Percentiles rank a stretch among this genome's conserved stretches.
phyloP scores from a whole-genome alignment of 352 stramenopile species.

The Globisporangium recalcitrans region DNA sequence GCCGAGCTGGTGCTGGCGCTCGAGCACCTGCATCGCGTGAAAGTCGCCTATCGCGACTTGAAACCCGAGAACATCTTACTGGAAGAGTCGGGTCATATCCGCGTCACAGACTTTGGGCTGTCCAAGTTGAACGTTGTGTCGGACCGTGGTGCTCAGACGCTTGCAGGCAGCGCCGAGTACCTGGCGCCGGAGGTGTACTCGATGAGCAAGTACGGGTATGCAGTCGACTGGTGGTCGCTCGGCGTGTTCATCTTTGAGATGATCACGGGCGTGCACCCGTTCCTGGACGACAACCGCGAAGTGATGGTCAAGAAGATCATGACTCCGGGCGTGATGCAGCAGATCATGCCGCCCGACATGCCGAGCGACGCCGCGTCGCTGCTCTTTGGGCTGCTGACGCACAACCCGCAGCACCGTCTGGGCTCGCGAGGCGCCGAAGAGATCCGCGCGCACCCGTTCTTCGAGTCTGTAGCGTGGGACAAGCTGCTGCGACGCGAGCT shows the following conservation, averaged over 20 bases:
- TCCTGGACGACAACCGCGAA: conserved; percentile 83
- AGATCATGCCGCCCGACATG: conserved; percentile 65
- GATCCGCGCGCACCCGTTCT: conserved; percentile 85
- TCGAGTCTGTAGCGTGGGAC: conserved; percentile 78
- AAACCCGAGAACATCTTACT: conserved; percentile 96
- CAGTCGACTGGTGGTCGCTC: conserved; percentile 91
- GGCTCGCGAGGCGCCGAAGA: conserved; percentile 52
- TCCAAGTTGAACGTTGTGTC: conserved; percentile 75
- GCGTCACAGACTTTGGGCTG: conserved; percentile 96
- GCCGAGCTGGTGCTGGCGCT: conserved; percentile 94
- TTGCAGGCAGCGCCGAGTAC: conserved; percentile 88
- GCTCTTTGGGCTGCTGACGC: conserved; percentile 68
- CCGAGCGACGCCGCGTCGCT: conserved; percentile 62
- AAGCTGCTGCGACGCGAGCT: conserved; percentile 59
- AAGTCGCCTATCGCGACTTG: conserved; percentile 96
- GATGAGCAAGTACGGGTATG: conserved; percentile 73
- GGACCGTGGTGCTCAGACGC: conserved; percentile 58
- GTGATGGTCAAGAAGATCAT: conserved; percentile 87
- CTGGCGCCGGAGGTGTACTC: conserved; percentile 82
- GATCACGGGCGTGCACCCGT: conserved; percentile 86
- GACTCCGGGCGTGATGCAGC: conserved; percentile 50
- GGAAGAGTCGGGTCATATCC: conserved; percentile 89
- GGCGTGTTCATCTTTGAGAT: conserved; percentile 90
- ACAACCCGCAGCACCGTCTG: conserved; percentile 66
- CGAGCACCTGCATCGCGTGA: conserved; percentile 92